Conservation (phyloP, 257 asterid genomes). For the Anisodus tanguticus region DNA sequence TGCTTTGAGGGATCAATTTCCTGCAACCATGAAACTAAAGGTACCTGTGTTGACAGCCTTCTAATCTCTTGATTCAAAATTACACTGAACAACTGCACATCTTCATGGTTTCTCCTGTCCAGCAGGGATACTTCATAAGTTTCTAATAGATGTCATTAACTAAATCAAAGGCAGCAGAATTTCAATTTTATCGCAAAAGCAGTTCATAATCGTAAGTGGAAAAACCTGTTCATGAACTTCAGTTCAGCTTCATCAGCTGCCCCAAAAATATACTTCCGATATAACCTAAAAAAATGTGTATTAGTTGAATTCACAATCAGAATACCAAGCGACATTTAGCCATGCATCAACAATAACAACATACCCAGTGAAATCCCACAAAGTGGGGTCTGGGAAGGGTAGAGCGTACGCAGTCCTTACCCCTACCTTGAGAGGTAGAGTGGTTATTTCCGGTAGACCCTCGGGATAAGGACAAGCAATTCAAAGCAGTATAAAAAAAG, state of each 20-base stretch:
- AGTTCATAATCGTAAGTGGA: not conserved
- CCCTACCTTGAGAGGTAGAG: too few species aligned
- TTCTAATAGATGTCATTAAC: not conserved
- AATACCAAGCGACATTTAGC: not conserved
- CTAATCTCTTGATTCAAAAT: constrained; percentile 92
- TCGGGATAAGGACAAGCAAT: too few species aligned
- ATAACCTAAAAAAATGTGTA: constrained; percentile 52
- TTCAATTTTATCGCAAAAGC: not conserved
- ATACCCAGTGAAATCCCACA: too few species aligned
- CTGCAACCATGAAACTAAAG: not conserved
- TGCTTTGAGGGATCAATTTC: not conserved
- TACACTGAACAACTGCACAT: constrained; percentile 65
- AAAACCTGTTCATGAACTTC: constrained; percentile 88
- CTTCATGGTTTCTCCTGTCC: constrained; percentile 84
- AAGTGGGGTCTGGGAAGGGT: too few species aligned
- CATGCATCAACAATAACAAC: not conserved
- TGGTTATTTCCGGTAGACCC: too few species aligned
- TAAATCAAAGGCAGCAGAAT: not conserved
- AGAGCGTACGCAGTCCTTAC: too few species aligned
- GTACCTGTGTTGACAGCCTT: constrained; percentile 89
- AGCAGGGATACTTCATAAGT: not conserved
- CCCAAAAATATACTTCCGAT: constrained; percentile 91
- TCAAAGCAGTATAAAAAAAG: too few species aligned
- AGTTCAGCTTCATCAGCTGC: constrained; percentile 97
- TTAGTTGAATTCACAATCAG: not conserved